A percentile compares a stretch with the other conserved stretches of the same genome.
These are phyloP conservation scores for Pseudomassariella vexata DNA, from an alignment of 2,329 filamentous ascomycete species.

Conservation along the genomic window DNA sequence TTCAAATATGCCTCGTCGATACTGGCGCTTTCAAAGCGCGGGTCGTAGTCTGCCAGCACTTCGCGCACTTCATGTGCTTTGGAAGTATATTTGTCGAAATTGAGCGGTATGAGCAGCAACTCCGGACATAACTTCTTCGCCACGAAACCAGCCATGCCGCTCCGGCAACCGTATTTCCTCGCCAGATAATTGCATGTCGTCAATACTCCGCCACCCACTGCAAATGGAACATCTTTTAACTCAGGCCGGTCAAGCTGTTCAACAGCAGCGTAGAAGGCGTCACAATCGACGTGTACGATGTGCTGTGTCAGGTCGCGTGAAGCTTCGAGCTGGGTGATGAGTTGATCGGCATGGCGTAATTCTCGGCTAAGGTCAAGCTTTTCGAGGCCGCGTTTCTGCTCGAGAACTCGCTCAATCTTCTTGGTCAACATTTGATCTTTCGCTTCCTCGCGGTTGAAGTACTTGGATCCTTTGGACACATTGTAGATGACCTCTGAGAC, in stretches of 20 bases:
- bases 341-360: constrained; percentile 70
- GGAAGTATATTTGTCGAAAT: constrained; percentile 84
- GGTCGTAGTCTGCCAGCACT: constrained; percentile 81
- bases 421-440: constrained; percentile 77
- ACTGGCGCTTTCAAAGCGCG: constrained; percentile 85
- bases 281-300: constrained; percentile 91
- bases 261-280: constrained; percentile 95
- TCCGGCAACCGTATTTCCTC: constrained; percentile 82
- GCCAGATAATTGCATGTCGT: constrained; percentile 82
- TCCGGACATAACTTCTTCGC: constrained; percentile 90
- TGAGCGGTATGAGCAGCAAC: constrained; percentile 74
- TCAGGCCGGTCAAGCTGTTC: constrained; percentile 82
- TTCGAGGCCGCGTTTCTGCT: constrained; percentile 70
- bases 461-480: constrained; percentile 93
- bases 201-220: constrained; percentile 67
- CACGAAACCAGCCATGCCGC: constrained; percentile 94
- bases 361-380: constrained; percentile 69
- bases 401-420: constrained; percentile 77
- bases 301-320: constrained; percentile 75
- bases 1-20: constrained; percentile 97
- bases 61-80: constrained; percentile 85
- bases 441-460: constrained; percentile 83
- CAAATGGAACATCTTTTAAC: constrained; percentile 80
- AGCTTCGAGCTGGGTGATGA: constrained; percentile 73
- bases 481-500: constrained; percentile 97